Base-by-base conservation (phyloP, 2,329 filamentous ascomycete species). In the Coniella vitis region DNA sequence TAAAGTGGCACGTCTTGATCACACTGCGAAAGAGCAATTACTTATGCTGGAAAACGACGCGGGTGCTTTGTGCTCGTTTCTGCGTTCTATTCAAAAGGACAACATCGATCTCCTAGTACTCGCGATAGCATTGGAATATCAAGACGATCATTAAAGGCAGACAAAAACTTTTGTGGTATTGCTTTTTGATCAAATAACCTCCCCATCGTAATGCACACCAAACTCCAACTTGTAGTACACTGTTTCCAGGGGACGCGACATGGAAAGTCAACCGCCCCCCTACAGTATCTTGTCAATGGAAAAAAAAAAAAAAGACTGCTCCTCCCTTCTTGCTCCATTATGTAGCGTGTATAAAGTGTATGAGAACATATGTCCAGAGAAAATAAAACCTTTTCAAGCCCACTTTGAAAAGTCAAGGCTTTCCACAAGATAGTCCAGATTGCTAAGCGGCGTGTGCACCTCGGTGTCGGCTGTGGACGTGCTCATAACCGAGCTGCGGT, bases 401-500 rank as follows among this genome's bases (percentile, higher is more conserved):
- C 73, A 76, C 55, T 68, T 70, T 1, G 73, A 74, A 53, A 75
- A 76, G 57, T 76, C 72, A 19, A 75, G 61, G 39, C 68, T 70
- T 13, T 75, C 71, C 36, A 73, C 67, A 35, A 73, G 54, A 7
- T 62, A 60, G 43, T 73, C 70, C 4, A 63, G 56, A 40, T 56
- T 62, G 25, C 58, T 64, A 7, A 49, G 46, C 7, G 58, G 57
- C 53, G 60, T 66, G 29, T 71, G 62, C 21, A 71, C 63, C 59
- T 83, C 79, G 1, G 76, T 76, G 48, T 75, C 75, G 5, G 75
- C 75, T 10, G 74, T 73, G 2, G 72, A 71, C 9, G 71, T 73
- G 25, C 72, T 75, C n/a, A 81, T 62, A 54, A 76, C 69, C n/a
- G 76, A 81, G 5, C 76, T 79, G 37, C 79, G 71, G 50, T 83